Percentiles rank a stretch among this genome's conserved stretches.
These are phyloP conservation scores for Citrus unshiu DNA, from an alignment of 345 rosid species.

Conservation along the genomic window DNA sequence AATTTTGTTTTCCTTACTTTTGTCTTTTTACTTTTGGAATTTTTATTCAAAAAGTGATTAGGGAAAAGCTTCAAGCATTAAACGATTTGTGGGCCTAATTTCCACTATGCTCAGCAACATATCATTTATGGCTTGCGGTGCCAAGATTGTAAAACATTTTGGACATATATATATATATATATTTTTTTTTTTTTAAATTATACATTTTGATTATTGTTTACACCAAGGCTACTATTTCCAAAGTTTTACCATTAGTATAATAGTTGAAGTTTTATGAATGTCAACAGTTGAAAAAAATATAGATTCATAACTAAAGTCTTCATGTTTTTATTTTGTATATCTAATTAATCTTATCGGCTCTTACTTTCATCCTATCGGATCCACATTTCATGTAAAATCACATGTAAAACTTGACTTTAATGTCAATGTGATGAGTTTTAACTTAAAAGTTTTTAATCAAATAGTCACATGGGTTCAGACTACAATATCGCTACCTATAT, in stretches of 20 bases:
- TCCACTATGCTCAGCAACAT: not conserved
- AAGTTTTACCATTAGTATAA: not conserved
- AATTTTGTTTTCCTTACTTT: not conserved
- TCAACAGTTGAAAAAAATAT: too few relatives aligned
- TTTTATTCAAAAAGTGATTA: not conserved
- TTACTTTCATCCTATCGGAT: too few relatives aligned
- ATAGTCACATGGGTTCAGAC: not conserved
- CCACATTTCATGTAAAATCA: not conserved
- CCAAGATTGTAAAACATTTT: not conserved
- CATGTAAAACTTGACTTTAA: not conserved
- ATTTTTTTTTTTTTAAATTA: not conserved
- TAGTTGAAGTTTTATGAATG: too few relatives aligned
- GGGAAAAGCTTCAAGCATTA: constrained; percentile 25
- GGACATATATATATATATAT: too few relatives aligned
- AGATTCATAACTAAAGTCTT: not conserved
- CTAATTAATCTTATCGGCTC: not conserved
- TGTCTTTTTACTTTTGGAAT: not conserved
- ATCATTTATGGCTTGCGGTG: not conserved
- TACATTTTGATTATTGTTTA: not conserved
- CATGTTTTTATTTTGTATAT: not conserved
- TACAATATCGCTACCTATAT: too few relatives aligned
- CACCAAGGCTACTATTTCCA: not conserved
- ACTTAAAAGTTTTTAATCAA: not conserved
- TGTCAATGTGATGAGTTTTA: not conserved
- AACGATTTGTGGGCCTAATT: constrained; percentile 25